Evolutionary conservation across 495 filamentous ascomycete genomes (phyloP).

Genomic region (Penicilliopsis zonata): DNA sequence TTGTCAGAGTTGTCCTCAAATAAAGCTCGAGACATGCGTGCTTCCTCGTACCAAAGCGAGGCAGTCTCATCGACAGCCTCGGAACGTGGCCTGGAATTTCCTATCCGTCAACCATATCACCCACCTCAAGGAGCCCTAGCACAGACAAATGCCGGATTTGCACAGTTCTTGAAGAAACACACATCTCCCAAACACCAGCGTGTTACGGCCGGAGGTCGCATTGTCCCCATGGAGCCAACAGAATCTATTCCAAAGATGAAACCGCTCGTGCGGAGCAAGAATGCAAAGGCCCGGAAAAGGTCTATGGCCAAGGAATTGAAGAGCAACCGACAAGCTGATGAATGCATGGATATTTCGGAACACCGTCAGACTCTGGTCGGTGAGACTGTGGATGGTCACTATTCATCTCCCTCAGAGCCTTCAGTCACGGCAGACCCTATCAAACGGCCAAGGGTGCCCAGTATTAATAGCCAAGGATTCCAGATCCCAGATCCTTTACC

Average conservation of each 20-base stretch:
- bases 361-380: too few relatives aligned
- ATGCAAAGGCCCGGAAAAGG: conserved; percentile 5
- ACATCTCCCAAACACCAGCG: conserved; percentile 47
- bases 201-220: conserved; percentile 53
- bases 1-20: conserved; percentile 12
- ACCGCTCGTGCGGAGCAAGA: conserved; percentile 6
- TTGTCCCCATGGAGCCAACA: conserved; percentile 38
- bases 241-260: conserved; percentile 21
- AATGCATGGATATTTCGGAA: too few relatives aligned
- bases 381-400: too few relatives aligned
- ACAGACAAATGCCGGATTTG: conserved; percentile 29
- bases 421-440: conserved; percentile 3
- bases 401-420: too few relatives aligned
- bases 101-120: conserved; percentile 11
- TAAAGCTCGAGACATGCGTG: conserved; percentile 8
- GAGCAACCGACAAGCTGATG: too few relatives aligned
- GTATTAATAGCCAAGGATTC: conserved; percentile 1
- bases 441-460: neutral
- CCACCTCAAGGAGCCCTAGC: conserved; percentile 11
- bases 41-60: conserved; percentile 5
- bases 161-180: conserved; percentile 44
- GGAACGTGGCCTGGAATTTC: conserved; percentile 4
- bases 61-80: conserved; percentile 2
- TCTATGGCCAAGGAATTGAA: too few relatives aligned
- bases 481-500: conserved; percentile 1